Percentiles rank a stretch among this genome's conserved stretches.
Conservation (phyloP, 2,329 filamentous ascomycete genomes). For the Aureobasidium sp. region DNA sequence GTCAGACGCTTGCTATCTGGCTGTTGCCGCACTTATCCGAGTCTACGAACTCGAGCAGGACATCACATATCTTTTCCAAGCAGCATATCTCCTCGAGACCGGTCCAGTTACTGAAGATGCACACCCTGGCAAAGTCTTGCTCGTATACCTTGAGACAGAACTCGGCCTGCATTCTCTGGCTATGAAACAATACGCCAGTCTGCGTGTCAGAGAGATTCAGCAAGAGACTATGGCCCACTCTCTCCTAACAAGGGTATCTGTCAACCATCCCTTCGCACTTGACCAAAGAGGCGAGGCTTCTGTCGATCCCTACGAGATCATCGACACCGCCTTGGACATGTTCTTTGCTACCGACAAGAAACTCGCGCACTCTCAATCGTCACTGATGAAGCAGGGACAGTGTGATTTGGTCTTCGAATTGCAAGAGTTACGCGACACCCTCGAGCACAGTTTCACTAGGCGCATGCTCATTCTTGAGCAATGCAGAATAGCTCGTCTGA, state of each 20-base stretch:
- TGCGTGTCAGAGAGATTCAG: slow-evolving; percentile 32
- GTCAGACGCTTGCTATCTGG: slow-evolving; percentile 28
- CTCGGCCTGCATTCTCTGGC: slow-evolving; percentile 28
- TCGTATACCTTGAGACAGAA: slow-evolving; percentile 30
- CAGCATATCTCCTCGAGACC: slow-evolving; percentile 26
- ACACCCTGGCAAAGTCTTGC: slow-evolving; percentile 29
- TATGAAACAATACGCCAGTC: slow-evolving; percentile 25
- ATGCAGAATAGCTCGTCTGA: slow-evolving; percentile 27
- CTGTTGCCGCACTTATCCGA: slow-evolving; percentile 27
- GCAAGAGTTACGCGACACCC: slow-evolving; percentile 26
- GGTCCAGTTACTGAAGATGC: slow-evolving; percentile 16
- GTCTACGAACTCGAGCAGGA: slow-evolving; percentile 21
- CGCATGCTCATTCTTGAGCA: slow-evolving; percentile 29
- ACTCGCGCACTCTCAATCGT: slow-evolving; percentile 26
- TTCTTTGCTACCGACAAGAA: slow-evolving; percentile 28
- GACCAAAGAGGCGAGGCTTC: slow-evolving; percentile 16
- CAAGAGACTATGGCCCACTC: slow-evolving; percentile 31
- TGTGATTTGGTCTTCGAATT: slow-evolving; percentile 32
- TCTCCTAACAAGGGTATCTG: slow-evolving; percentile 28
- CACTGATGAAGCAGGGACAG: slow-evolving; percentile 26
- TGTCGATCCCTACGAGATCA: slow-evolving; percentile 26
- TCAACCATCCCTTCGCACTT: slow-evolving; percentile 23
- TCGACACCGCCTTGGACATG: slow-evolving; percentile 24
- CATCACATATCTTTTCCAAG: slow-evolving; percentile 24
- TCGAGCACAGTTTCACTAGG: slow-evolving; percentile 26